Base-by-base conservation (phyloP, 495 filamentous ascomycete species). In the Aspergillus incahuasiensis region DNA sequence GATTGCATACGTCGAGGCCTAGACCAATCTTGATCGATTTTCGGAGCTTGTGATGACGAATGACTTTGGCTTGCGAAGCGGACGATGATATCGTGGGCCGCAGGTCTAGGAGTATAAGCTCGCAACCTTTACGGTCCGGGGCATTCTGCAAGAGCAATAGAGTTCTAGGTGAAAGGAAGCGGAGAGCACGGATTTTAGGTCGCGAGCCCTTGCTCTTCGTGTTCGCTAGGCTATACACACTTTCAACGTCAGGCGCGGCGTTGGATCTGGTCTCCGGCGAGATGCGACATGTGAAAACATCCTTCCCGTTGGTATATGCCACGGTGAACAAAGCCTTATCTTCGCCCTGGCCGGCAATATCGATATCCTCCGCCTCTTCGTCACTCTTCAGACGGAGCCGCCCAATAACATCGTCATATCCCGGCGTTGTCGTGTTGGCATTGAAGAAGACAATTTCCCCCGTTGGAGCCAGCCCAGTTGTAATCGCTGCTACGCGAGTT, bases 381-480 rank as follows among this genome's bases (percentile, higher is more conserved):
- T 74, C 74, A 52, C 70, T 78, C 8, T 68, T 70, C 32, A 86
- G 75, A n/a, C 82, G 74, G 43, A 96, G 81, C 42, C 83, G 81
- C 11, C 83, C 83, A 61, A 86, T 79, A 13, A 86, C 69, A 65
- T 86, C 84, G n/a, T 82, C 74, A 30, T 79, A 68, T 40, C 68
- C 66, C 18, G 81, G 80, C 3, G 38, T 50, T 13, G 74, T 76
- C 28, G 76, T 66, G 22, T 76, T 82, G n/a, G 83, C 82, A 67
- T 82, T 76, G 69, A 96, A 91, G 50, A 96, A 68, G 34, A 90
- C 86, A 57, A 98, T 84, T 70, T 98, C 87, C 12, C 78, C 80
- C 18, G 85, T 74, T 35, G 82, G 83, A 12, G 88, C 82, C 42
- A 92, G 70, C 21, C 89, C 87, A 0, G 89, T 91, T 15, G 88